Evolutionary conservation across 2,329 filamentous ascomycete species (phyloP).

Genomic region (Aschersonia sp.): DNA sequence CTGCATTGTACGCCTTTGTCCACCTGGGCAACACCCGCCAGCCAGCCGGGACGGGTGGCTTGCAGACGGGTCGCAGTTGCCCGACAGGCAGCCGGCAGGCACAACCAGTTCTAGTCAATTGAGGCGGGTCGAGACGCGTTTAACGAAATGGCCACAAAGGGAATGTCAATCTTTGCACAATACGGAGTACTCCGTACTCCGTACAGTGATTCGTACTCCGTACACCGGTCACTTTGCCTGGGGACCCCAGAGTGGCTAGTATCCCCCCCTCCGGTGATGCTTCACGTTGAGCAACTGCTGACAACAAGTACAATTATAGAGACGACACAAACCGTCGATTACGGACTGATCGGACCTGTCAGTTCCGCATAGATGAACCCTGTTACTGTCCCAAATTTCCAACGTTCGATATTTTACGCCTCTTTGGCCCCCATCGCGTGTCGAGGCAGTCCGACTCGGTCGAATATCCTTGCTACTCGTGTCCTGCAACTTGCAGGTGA

Average conservation of each 20-base stretch:
- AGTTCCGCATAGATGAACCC: background rate
- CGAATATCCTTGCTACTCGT: background rate
- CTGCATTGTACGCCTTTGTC: background rate
- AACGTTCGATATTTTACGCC: background rate
- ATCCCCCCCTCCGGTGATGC: no score
- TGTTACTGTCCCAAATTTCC: no score
- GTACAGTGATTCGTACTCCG: no score
- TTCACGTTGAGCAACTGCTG: no score
- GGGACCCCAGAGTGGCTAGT: no score
- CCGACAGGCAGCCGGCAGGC: background rate
- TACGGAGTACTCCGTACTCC: no score
- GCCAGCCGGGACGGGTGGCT: background rate
- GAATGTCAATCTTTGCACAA: background rate
- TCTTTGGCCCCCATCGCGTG: background rate
- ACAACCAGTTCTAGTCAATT: background rate
- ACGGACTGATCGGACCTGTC: background rate
- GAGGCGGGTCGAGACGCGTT: background rate
- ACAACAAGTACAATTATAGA: no score
- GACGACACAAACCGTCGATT: background rate
- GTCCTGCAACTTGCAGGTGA: background rate
- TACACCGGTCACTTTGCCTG: no score
- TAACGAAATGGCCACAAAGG: background rate
- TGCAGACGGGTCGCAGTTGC: background rate
- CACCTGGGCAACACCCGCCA: background rate
- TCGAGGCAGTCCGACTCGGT: background rate